Conservation (phyloP, 1,284 basidiomycete genomes). For the Cerioporus squamosus region DNA sequence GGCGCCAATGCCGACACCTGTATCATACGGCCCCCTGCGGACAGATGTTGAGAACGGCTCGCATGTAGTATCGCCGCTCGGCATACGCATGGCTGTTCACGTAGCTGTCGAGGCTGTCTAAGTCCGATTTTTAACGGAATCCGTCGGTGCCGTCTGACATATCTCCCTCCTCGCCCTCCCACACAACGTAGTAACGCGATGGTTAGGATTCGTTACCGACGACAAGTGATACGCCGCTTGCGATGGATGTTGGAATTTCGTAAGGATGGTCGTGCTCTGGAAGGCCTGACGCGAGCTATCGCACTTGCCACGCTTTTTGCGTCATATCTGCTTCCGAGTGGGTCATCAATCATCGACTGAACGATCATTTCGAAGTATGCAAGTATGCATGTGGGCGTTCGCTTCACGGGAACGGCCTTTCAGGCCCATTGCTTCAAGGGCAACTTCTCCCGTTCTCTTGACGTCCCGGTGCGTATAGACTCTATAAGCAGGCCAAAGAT, state of each 20-base stretch:
- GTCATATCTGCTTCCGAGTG: not conserved
- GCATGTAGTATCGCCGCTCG: not conserved
- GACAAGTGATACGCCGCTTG: not conserved
- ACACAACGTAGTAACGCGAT: conserved; percentile 6
- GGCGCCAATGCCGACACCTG: not conserved
- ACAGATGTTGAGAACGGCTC: not conserved
- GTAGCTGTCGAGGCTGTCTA: not conserved
- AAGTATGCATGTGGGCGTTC: not conserved
- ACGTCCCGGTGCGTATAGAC: not conserved
- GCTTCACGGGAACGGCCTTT: no score
- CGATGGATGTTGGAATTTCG: not conserved
- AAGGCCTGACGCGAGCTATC: not conserved
- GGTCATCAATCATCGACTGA: not conserved
- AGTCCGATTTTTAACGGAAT: not conserved
- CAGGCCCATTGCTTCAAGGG: no score
- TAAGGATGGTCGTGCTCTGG: not conserved
- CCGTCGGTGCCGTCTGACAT: conserved; percentile 4
- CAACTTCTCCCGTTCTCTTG: not conserved
- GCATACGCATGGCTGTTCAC: not conserved
- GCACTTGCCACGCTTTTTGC: not conserved
- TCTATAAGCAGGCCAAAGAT: not conserved
- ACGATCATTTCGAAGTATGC: not conserved
- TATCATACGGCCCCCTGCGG: not conserved
- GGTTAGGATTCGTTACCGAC: conserved; percentile 9
- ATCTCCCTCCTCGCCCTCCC: not conserved